Evolutionary conservation across 177 flowering plant species (phyloP).

Genomic region (Vitis hybrid): DNA sequence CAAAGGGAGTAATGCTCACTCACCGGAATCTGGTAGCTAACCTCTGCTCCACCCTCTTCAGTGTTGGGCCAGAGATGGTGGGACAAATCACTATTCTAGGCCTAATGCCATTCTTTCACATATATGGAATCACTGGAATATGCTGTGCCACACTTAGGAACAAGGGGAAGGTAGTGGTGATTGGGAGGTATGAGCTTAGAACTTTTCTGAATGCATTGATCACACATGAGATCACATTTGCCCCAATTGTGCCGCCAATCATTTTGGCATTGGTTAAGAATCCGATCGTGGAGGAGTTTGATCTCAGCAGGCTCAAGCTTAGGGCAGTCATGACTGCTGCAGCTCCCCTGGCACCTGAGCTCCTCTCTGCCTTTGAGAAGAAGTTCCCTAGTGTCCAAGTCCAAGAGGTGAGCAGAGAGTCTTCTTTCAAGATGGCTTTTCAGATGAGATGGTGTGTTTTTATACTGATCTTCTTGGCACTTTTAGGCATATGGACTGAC

Average conservation of each 20-base stretch:
- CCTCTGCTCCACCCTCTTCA: conserved; percentile 84
- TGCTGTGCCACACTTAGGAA: conserved; percentile 80
- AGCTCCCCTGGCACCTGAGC: conserved; percentile 95
- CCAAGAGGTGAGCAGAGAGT: conserved; percentile 63
- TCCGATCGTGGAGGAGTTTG: conserved; percentile 84
- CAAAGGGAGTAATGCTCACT: conserved; percentile 94
- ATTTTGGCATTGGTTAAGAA: conserved; percentile 75
- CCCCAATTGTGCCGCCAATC: conserved; percentile 96
- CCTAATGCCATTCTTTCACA: conserved; percentile 94
- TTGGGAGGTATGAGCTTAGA: conserved; percentile 77
- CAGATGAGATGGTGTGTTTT: no score
- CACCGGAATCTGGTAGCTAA: conserved; percentile 87
- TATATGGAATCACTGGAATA: conserved; percentile 87
- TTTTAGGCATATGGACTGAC: conserved; percentile 91
- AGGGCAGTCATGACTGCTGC: conserved; percentile 90
- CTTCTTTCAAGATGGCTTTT: no score
- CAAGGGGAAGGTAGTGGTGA: conserved; percentile 94
- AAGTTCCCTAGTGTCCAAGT: conserved; percentile 91
- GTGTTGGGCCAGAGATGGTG: conserved; percentile 62
- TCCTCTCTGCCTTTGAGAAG: conserved; percentile 60
- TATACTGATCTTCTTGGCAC: no score
- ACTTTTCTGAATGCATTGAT: conserved; percentile 68
- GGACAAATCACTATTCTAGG: conserved; percentile 83
- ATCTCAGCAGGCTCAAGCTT: conserved; percentile 70
- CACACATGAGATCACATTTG: conserved; percentile 72